Conservation (phyloP, 495 filamentous ascomycete species). For the Staphylotrichum tortipilum region DNA sequence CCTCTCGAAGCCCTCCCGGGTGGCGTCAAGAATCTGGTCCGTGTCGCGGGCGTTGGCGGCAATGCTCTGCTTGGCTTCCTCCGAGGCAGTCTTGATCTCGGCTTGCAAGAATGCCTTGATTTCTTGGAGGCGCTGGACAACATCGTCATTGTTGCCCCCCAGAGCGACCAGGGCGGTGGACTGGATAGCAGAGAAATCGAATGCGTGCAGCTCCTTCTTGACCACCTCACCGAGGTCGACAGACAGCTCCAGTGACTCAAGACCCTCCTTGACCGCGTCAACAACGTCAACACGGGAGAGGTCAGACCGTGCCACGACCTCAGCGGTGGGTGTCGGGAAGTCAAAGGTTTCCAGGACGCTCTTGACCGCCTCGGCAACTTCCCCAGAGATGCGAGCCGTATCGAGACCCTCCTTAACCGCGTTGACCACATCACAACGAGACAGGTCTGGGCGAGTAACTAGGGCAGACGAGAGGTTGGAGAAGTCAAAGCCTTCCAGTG, state of each 20-base stretch:
- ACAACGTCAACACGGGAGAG: slow-evolving; percentile 12
- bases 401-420: slow-evolving; percentile 24
- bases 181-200: slow-evolving; percentile 13
- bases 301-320: slow-evolving; percentile 3
- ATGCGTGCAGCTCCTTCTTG: slow-evolving; percentile 16
- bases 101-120: slow-evolving; percentile 63
- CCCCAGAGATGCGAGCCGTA: slow-evolving; percentile 7
- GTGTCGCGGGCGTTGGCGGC: slow-evolving; percentile 66
- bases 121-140: slow-evolving; percentile 65
- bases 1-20: slow-evolving; percentile 75
- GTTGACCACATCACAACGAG: slow-evolving; percentile 16
- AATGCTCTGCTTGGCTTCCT: slow-evolving; percentile 66
- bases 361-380: slow-evolving; percentile 16
- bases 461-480: slow-evolving; percentile 5
- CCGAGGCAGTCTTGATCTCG: slow-evolving; percentile 50
- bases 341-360: slow-evolving; percentile 14
- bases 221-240: slow-evolving; percentile 11
- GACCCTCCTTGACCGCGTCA: slow-evolving; percentile 21
- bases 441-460: slow-evolving; percentile 9
- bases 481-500: slow-evolving; percentile 7
- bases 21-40: slow-evolving; percentile 72
- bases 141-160: slow-evolving; percentile 42
- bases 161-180: slow-evolving; percentile 28
- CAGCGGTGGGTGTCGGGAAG: slow-evolving; percentile 4
- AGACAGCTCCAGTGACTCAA: slow-evolving; percentile 11